phyloP scores from a whole-genome alignment of 2,329 filamentous ascomycete species.

The Trichoderma atrobrunneum region DNA sequence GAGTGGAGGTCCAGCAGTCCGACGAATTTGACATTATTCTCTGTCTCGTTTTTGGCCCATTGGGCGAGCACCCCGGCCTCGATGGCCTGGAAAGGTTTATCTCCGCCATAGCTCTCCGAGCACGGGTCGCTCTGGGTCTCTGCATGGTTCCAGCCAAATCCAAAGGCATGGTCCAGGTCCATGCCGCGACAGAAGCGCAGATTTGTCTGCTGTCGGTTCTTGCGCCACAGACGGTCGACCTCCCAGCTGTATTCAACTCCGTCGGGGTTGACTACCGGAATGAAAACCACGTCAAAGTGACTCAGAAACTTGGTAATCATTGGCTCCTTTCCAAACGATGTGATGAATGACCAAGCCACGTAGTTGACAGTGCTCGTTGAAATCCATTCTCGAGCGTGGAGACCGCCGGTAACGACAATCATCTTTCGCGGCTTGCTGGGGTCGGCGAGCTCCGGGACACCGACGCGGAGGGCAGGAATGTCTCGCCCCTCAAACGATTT shows the following conservation, averaged over 20 bases:
- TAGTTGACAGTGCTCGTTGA: slow-evolving; percentile 89
- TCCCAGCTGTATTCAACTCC: slow-evolving; percentile 95
- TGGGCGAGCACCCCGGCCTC: slow-evolving; percentile 73
- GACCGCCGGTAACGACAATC: slow-evolving; percentile 76
- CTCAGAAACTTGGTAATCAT: slow-evolving; percentile 75
- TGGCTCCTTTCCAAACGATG: slow-evolving; percentile 69
- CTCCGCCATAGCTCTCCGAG: slow-evolving; percentile 85
- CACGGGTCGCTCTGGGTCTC: slow-evolving; percentile 72
- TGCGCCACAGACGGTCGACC: slow-evolving; percentile 88
- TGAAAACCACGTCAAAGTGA: slow-evolving; percentile 81
- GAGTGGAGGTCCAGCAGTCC: slow-evolving; percentile 88
- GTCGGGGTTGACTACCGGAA: slow-evolving; percentile 89
- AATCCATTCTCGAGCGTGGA: slow-evolving; percentile 97
- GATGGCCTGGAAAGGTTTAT: slow-evolving; percentile 75
- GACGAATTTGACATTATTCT: slow-evolving; percentile 70
- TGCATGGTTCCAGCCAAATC: slow-evolving; percentile 76
- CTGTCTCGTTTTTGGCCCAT: slow-evolving; percentile 80
- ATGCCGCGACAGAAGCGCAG: slow-evolving; percentile 82
- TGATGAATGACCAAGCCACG: slow-evolving; percentile 83
- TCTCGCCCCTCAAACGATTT: slow-evolving; percentile 83
- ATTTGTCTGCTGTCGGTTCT: slow-evolving; percentile 81
- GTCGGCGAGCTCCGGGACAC: slow-evolving; percentile 49
- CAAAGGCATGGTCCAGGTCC: slow-evolving; percentile 85
- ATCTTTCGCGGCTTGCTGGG: slow-evolving; percentile 61
- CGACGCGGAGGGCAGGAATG: slow-evolving; percentile 77